A percentile compares a stretch with the other conserved stretches of the same genome.
These are phyloP conservation scores for Fusarium tjaetaba DNA, from an alignment of 2,329 filamentous ascomycete genomes.

Conservation along the genomic window DNA sequence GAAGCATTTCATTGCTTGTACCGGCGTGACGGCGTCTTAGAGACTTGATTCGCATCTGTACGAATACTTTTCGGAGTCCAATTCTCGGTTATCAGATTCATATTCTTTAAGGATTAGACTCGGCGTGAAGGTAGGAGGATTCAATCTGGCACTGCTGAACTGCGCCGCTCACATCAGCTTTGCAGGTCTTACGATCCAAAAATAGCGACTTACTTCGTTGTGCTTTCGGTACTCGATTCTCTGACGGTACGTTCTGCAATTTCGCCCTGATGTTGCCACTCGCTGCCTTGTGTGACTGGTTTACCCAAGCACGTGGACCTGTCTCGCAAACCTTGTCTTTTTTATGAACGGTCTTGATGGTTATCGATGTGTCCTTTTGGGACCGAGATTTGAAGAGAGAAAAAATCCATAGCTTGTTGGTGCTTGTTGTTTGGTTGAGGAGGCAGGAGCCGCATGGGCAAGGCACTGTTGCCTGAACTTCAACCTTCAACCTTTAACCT, in stretches of 20 bases:
- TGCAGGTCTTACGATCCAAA: conserved; percentile 40
- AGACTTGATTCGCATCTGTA: conserved; percentile 50
- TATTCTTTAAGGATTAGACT: conserved; percentile 43
- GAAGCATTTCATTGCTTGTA: conserved; percentile 49
- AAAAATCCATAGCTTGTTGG: background rate
- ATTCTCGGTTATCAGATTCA: conserved; percentile 43
- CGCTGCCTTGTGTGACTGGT: background rate
- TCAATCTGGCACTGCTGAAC: background rate
- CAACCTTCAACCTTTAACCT: conserved; percentile 8
- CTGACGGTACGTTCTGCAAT: conserved; percentile 33
- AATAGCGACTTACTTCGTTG: conserved; percentile 43
- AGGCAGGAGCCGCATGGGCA: conserved; percentile 5
- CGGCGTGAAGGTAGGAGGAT: conserved; percentile 40
- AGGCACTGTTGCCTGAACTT: conserved; percentile 2
- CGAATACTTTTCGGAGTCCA: conserved; percentile 52
- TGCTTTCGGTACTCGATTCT: conserved; percentile 37
- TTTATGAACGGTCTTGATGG: background rate
- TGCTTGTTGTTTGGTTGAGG: background rate
- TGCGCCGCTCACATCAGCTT: conserved; percentile 9
- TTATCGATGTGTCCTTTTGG: background rate
- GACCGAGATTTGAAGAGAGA: background rate
- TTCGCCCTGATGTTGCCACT: background rate
- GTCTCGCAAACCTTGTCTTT: background rate
- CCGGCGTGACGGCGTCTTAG: conserved; percentile 55
- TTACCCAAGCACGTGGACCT: background rate